Evolutionary conservation across 78 protist species (phyloP).

Genomic region (Neovahlkampfia damariscottae): DNA sequence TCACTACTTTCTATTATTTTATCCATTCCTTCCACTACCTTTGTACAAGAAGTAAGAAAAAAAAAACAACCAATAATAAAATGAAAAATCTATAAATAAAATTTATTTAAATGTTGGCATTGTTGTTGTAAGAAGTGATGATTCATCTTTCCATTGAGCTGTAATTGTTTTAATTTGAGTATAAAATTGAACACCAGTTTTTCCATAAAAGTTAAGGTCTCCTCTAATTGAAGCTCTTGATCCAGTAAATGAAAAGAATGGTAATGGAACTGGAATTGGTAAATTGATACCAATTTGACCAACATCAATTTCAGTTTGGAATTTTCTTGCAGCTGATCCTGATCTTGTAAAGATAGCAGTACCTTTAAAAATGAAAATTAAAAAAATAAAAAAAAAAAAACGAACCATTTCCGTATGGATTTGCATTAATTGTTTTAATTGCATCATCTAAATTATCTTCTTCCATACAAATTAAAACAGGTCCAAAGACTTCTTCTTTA

Average conservation of each 20-base stretch:
- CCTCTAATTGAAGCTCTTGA: conserved; percentile 73
- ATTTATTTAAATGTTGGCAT: neutral
- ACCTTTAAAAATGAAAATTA: no score
- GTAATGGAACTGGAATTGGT: conserved; percentile 95
- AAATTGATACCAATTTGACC: conserved; percentile 90
- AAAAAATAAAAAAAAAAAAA: no score
- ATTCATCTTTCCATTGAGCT: conserved; percentile 59
- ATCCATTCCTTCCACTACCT: no score
- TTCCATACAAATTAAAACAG: conserved; percentile 49
- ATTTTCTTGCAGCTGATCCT: conserved; percentile 88
- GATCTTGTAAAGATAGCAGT: conserved; percentile 89
- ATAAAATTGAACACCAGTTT: conserved; percentile 65
- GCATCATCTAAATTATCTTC: conserved; percentile 91
- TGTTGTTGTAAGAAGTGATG: neutral
- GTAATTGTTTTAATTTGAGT: conserved; percentile 87
- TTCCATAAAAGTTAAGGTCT: conserved; percentile 80
- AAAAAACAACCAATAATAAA: no score
- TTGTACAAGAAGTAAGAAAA: no score
- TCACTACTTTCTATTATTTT: no score
- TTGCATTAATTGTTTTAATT: conserved; percentile 78
- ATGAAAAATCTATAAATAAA: neutral
- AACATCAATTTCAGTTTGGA: conserved; percentile 68
- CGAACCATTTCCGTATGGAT: conserved; percentile 98
- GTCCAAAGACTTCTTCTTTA: conserved; percentile 93
- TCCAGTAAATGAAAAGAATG: conserved; percentile 94